Evolutionary conservation across 176 grass and related monocot species (phyloP).

Genomic region (Dactylis glomerata): DNA sequence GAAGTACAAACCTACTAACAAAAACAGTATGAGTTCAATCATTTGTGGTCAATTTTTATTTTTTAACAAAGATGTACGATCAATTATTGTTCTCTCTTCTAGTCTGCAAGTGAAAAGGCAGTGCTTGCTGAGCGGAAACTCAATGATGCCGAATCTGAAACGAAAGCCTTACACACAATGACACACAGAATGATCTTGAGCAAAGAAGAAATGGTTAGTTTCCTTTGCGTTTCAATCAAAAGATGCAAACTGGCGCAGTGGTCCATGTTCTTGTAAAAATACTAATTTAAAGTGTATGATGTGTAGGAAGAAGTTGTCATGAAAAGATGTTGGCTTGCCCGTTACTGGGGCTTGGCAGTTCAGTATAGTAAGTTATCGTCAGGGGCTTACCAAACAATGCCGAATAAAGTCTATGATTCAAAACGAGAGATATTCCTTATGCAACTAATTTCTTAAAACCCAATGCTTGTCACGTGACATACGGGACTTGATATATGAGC

Average conservation of each 20-base stretch:
- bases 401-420: background rate
- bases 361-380: conserved; percentile 57
- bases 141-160: conserved; percentile 69
- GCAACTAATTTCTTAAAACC: background rate
- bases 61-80: background rate
- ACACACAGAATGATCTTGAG: conserved; percentile 87
- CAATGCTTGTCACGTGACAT: background rate
- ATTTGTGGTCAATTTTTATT: background rate
- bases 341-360: conserved; percentile 87
- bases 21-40: conserved; percentile 8
- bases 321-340: conserved; percentile 97
- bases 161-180: conserved; percentile 67
- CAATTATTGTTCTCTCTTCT: conserved; percentile 31
- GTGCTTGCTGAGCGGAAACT: conserved; percentile 49
- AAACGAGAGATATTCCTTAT: background rate
- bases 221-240: conserved; percentile 16
- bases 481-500: background rate
- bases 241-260: background rate
- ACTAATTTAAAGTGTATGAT: conserved; percentile 18
- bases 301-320: conserved; percentile 83
- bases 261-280: conserved; percentile 5
- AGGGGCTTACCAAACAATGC: background rate
- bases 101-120: conserved; percentile 63
- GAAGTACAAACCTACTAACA: conserved; percentile 22
- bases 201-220: conserved; percentile 82